A percentile compares a stretch with the other conserved stretches of the same genome.
Conservation (phyloP, 1,284 basidiomycete species). For the Xerocomus minutiporus region DNA sequence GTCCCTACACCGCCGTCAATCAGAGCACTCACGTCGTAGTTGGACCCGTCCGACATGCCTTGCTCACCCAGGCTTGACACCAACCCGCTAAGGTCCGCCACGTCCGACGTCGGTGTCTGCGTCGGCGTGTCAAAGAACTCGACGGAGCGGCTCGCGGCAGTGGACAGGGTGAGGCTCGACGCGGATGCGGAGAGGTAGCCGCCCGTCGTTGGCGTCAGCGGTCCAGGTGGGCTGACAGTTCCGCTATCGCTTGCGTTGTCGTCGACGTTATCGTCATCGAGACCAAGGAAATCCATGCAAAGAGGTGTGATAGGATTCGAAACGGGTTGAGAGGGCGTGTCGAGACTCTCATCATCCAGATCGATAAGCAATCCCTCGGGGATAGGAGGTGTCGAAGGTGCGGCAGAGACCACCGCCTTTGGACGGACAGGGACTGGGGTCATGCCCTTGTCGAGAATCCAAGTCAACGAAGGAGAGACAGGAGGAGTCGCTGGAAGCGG, state of each 20-base stretch:
- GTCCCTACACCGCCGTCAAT: conserved; percentile 21
- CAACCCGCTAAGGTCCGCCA: conserved; percentile 24
- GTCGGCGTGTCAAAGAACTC: conserved; percentile 26
- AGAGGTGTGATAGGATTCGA: conserved; percentile 12
- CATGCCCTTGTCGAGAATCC: conserved; percentile 30
- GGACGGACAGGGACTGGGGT: conserved; percentile 9
- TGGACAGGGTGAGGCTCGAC: conserved; percentile 28
- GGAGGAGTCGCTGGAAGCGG: conserved; percentile 33
- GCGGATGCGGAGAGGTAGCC: conserved; percentile 21
- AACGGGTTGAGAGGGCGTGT: conserved; percentile 10
- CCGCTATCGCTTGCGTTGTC: conserved; percentile 30
- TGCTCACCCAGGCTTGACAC: conserved; percentile 28
- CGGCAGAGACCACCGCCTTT: conserved; percentile 18
- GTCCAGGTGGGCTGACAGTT: conserved; percentile 30
- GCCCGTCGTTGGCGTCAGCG: conserved; percentile 32
- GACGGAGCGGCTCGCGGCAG: conserved; percentile 21
- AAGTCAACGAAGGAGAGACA: conserved; percentile 32
- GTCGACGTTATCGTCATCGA: conserved; percentile 17
- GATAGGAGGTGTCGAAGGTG: conserved; percentile 27
- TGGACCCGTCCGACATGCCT: conserved; percentile 27
- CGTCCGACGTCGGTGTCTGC: conserved; percentile 23
- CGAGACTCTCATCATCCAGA: conserved; percentile 31
- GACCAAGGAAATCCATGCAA: conserved; percentile 22
- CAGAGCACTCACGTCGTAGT: conserved; percentile 32
- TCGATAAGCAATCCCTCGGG: conserved; percentile 34